Evolutionary conservation across 2,329 filamentous ascomycete species (phyloP).

Genomic region (Claviceps sorghi): DNA sequence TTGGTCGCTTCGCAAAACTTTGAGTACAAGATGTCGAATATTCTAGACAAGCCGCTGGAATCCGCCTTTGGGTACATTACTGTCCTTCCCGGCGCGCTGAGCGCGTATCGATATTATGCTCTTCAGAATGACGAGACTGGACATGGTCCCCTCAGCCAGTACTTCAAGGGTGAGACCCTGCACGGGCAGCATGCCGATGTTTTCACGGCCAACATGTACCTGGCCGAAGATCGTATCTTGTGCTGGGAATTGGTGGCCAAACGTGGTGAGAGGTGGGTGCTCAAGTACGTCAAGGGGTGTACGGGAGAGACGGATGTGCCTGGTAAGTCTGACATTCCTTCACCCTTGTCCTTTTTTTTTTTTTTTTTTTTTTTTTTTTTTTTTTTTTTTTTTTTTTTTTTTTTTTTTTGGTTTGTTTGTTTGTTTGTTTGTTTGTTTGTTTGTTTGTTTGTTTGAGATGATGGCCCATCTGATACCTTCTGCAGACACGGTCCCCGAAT

Average conservation of each 20-base stretch:
- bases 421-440: too few species aligned
- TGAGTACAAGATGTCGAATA: conserved; percentile 99
- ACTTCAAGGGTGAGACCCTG: conserved; percentile 97
- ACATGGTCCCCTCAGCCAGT: conserved; percentile 88
- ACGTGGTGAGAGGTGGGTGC: conserved; percentile 82
- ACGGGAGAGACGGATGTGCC: conserved; percentile 97
- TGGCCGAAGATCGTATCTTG: conserved; percentile 78
- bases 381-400: too few species aligned
- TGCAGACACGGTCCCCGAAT: conserved; percentile 78
- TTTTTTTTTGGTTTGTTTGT: too few species aligned
- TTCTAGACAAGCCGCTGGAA: conserved; percentile 91
- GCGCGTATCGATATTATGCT: conserved; percentile 89
- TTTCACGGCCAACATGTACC: conserved; percentile 93
- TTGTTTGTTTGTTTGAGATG: too few species aligned
- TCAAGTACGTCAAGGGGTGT: conserved; percentile 95
- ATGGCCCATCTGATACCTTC: background rate
- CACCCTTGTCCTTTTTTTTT: background rate
- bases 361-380: background rate
- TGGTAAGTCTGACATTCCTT: conserved; percentile 40
- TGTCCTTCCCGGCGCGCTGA: conserved; percentile 84
- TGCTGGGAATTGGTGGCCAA: conserved; percentile 96
- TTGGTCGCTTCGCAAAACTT: conserved; percentile 96
- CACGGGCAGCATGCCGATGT: conserved; percentile 94
- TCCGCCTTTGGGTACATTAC: conserved; percentile 98
- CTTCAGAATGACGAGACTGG: conserved; percentile 94